phyloP scores from a whole-genome alignment of 148 eudicot species.

The Polygonum aviculare region DNA sequence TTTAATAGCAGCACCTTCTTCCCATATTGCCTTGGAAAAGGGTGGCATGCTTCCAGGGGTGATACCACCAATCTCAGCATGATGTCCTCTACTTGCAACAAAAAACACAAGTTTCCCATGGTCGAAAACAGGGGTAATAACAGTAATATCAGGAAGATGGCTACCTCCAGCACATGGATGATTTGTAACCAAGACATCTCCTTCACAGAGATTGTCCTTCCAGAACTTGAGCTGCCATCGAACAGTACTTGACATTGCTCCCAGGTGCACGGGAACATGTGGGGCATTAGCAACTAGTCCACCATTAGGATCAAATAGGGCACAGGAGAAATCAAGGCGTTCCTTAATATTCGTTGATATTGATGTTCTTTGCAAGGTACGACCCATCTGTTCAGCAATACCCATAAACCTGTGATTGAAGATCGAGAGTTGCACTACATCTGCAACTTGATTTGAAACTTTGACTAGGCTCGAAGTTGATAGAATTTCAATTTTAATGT shows the following conservation, averaged over 20 bases:
- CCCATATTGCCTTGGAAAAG: conserved; percentile 91
- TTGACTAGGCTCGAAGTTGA: conserved; percentile 34
- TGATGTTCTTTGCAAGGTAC: conserved; percentile 91
- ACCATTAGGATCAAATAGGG: conserved; percentile 91
- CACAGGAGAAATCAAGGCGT: conserved; percentile 91
- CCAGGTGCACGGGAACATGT: conserved; percentile 97
- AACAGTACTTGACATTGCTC: conserved; percentile 98
- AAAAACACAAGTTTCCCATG: conserved; percentile 70
- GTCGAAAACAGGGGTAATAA: conserved; percentile 81
- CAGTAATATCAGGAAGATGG: conserved; percentile 96
- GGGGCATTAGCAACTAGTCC: conserved; percentile 99
- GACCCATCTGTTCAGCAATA: conserved; percentile 98
- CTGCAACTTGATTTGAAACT: conserved; percentile 70
- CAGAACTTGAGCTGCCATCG: conserved; percentile 82
- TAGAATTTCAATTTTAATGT: conserved; percentile 73
- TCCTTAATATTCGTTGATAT: conserved; percentile 97
- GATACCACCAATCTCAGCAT: conserved; percentile 96
- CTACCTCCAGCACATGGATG: conserved; percentile 98
- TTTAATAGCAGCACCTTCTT: conserved; percentile 98
- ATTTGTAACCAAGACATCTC: conserved; percentile 87
- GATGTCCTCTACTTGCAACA: conserved; percentile 97
- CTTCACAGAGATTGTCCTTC: conserved; percentile 74
- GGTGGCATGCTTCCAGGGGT: conserved; percentile 99
- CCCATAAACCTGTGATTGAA: conserved; percentile 98
- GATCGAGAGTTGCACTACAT: conserved; percentile 93